phyloP scores from a whole-genome alignment of 495 filamentous ascomycete species.

The Cryomyces antarcticus region DNA sequence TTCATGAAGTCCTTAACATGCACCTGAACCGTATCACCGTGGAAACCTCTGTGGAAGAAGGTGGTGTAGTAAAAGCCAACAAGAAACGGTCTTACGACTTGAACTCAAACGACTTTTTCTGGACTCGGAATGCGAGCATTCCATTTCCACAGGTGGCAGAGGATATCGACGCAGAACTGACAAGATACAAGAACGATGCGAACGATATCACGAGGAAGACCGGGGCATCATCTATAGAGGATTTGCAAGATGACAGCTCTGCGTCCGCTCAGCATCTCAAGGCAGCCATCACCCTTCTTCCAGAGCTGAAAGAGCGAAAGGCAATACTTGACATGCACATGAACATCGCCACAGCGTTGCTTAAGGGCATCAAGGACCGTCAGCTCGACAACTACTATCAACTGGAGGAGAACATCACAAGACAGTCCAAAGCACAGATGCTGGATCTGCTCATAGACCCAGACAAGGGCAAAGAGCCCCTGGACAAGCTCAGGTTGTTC shows the following conservation, averaged over 20 bases:
- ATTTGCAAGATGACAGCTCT: constrained; percentile 74
- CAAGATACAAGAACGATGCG: constrained; percentile 87
- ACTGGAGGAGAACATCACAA: constrained; percentile 82
- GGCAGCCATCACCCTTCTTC: constrained; percentile 78
- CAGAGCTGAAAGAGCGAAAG: constrained; percentile 84
- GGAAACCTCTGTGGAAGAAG: constrained; percentile 58
- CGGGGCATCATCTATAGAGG: constrained; percentile 79
- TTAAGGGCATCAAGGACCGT: constrained; percentile 81
- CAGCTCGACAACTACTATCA: constrained; percentile 94
- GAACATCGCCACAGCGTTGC: constrained; percentile 77
- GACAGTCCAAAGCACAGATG: constrained; percentile 78
- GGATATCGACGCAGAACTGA: constrained; percentile 82
- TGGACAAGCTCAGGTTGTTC: constrained; percentile 82
- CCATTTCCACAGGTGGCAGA: constrained; percentile 95
- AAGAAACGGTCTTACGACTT: constrained; percentile 80
- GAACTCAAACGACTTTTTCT: constrained; percentile 87
- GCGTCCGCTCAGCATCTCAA: constrained; percentile 87
- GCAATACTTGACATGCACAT: constrained; percentile 93
- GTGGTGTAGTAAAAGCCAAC: constrained; percentile 44
- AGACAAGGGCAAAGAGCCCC: constrained; percentile 61
- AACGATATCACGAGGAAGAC: constrained; percentile 89
- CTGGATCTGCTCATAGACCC: constrained; percentile 67
- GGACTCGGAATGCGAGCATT: constrained; percentile 77
- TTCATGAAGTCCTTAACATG: constrained; percentile 87
- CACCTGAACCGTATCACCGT: constrained; percentile 92